Percentiles rank a stretch among this genome's conserved stretches.
These are phyloP conservation scores for Rutidosis leptorrhynchoides DNA, from an alignment of 129 eudicot species.

Conservation along the genomic window DNA sequence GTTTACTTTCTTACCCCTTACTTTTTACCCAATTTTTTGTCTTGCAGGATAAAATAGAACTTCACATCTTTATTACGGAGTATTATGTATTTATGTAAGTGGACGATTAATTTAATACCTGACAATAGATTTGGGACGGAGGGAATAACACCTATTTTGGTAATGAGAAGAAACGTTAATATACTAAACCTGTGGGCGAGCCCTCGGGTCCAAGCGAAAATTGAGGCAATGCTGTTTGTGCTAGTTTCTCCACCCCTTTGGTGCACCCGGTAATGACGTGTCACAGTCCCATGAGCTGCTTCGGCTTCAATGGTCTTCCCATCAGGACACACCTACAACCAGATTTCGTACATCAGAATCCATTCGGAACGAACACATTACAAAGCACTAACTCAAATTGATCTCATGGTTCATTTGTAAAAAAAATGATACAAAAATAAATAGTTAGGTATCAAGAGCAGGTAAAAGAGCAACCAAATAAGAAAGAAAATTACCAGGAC, in stretches of 20 bases:
- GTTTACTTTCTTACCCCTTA: too few relatives aligned
- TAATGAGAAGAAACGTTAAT: slow-evolving; percentile 4
- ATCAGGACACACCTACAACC: slow-evolving; percentile 81
- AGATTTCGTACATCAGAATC: neutral
- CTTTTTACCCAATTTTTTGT: too few relatives aligned
- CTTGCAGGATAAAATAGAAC: too few relatives aligned
- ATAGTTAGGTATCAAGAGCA: neutral
- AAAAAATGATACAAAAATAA: neutral
- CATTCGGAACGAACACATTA: neutral
- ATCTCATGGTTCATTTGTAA: neutral
- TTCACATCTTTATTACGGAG: too few relatives aligned
- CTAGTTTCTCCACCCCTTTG: slow-evolving; percentile 96
- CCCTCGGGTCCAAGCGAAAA: slow-evolving; percentile 94
- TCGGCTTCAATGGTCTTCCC: slow-evolving; percentile 94
- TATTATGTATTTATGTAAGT: too few relatives aligned
- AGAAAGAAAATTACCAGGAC: slow-evolving; percentile 63
- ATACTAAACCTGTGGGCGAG: slow-evolving; percentile 80
- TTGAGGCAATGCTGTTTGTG: slow-evolving; percentile 93
- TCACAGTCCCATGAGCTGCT: slow-evolving; percentile 93
- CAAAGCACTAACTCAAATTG: neutral
- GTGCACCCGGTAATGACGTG: slow-evolving; percentile 85
- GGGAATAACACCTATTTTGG: too few relatives aligned
- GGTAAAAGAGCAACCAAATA: neutral
- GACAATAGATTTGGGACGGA: too few relatives aligned
- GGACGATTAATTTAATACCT: too few relatives aligned